Evolutionary conservation across 1,284 basidiomycete genomes (phyloP), one percentile per base, ranked within the genome.

Genomic region (Tylopilus microsporus): DNA sequence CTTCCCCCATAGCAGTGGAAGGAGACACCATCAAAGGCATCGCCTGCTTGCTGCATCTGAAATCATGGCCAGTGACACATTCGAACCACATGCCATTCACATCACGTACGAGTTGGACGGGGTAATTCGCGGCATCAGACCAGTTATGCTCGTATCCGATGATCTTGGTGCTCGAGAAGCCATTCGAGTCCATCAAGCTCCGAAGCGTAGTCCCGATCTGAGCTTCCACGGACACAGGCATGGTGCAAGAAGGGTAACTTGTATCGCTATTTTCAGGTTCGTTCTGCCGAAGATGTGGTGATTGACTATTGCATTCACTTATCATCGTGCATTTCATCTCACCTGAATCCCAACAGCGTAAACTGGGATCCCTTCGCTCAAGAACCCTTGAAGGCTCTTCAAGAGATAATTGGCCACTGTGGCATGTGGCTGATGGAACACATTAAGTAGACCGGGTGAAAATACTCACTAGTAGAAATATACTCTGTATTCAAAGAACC

Each of bases 71-170:
- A 19, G 12, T 64, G 21, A 47, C 49, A 21, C 1, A 43, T 18
- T 32, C 34, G 9, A 15, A 37, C 9, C 16, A 21, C 7, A 9
- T 2, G 19, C 10, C 5, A 49, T n/a, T 16, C 34, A 39, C 15
- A 60, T 50, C n/a, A 69, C 75, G 55, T 50, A 82, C 80, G 43
- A 83, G 69, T 52, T 78, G 73, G 12, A 79, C 73, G 15, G 82
- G 79, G 56, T 82, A 82, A 16, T 70, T 70, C 3, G 69, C 77
- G 3, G 79, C 78, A 63, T 80, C 76, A 42, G 70, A 67, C 81
- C 81, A 82, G 63, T 82, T 81, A 62, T 79, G 78, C 49, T 80
- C 79, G 60, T 75, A 80, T 37, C 78, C 80, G 47, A 81, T 70
- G 50, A 82, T 76, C 67, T 78, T 76, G 34, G 75, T 75, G 50